Percentiles rank a stretch among this genome's conserved stretches.
phyloP scores from a whole-genome alignment of 805 yeast genomes.

The Yarrowia keelungensis region DNA sequence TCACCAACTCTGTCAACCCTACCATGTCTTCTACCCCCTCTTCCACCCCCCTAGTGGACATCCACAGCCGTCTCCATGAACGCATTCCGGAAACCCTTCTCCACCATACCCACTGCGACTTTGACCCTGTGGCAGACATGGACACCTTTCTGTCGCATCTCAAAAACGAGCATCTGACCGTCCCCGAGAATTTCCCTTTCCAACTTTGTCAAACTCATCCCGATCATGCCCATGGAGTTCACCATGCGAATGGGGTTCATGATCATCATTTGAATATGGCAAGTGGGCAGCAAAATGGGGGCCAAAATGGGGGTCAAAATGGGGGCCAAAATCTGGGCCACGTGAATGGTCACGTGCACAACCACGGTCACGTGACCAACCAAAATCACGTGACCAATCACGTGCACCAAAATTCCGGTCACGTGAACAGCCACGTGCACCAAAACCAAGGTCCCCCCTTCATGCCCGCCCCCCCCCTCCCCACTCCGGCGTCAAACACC shows the following conservation, averaged over 20 bases:
- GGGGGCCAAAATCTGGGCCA: not conserved
- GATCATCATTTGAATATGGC: not conserved
- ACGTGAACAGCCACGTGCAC: not conserved
- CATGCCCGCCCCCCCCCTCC: not conserved
- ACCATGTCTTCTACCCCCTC: too few relatives aligned
- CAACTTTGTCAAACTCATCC: slow-evolving; percentile 36
- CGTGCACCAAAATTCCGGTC: not conserved
- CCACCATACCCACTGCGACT: slow-evolving; percentile 30
- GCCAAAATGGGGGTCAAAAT: not conserved
- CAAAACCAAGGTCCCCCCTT: too few relatives aligned
- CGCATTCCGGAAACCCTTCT: slow-evolving; percentile 27
- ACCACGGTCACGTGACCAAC: not conserved
- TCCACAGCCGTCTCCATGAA: slow-evolving; percentile 17
- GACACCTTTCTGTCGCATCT: slow-evolving; percentile 28
- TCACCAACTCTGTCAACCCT: too few relatives aligned
- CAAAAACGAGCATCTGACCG: slow-evolving; percentile 21
- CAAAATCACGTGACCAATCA: not conserved
- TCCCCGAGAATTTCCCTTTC: slow-evolving; percentile 23
- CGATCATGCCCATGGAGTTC: slow-evolving; percentile 25
- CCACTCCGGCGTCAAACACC: not conserved
- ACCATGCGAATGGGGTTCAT: slow-evolving; percentile 23
- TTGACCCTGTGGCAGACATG: slow-evolving; percentile 20
- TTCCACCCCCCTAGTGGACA: slow-evolving; percentile 10
- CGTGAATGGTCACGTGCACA: not conserved
- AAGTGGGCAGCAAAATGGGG: too few relatives aligned